Evolutionary conservation across 768 basidiomycete species (phyloP), one percentile per base, ranked within the genome.

Genomic region (Calocybe cyanea): DNA sequence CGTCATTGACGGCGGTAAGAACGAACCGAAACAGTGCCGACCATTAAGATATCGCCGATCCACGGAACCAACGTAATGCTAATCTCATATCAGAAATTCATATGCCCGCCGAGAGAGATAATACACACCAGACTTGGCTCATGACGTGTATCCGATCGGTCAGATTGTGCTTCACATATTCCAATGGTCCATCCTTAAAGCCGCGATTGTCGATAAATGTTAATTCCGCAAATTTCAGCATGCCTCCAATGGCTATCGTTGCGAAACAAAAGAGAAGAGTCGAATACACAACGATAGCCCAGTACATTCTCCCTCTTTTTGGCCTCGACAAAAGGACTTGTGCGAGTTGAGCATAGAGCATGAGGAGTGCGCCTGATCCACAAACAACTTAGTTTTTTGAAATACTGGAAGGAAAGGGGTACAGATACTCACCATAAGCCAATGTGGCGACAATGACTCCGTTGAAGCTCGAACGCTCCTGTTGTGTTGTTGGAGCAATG

Each of bases 41-140:
- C 57, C 50, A 58, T 58, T 39, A 58, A 38, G 6, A 58, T 25
- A 41, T 58, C 54, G 4, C 57, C 54, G 14, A 58, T 42, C 57
- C 57, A 58, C 13, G 57, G 52, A 9, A 58, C 38, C 17, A 56
- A 36, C 5, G 52, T 52, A 4, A 37, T 41, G n/a, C 57, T 58
- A 21, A 31, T 30, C 24, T 5, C 11, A 6, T 28, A 5, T n/a
- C n/a, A n/a, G n/a, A n/a, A n/a, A n/a, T n/a, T n/a, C n/a, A n/a
- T n/a, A n/a, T n/a, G n/a, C n/a, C n/a, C n/a, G n/a, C n/a, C n/a
- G n/a, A n/a, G 0, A 28, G 21, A 11, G 1, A 19, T n/a, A 20
- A 34, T 18, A 40, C 52, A 18, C 18, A 55, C 57, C 54, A 45
- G 10, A 52, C 39, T 51, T 56, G 57, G 17, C 52, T 49, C 57